phyloP scores from a whole-genome alignment of 768 basidiomycete genomes.

The Leccinum subgranulosum region DNA sequence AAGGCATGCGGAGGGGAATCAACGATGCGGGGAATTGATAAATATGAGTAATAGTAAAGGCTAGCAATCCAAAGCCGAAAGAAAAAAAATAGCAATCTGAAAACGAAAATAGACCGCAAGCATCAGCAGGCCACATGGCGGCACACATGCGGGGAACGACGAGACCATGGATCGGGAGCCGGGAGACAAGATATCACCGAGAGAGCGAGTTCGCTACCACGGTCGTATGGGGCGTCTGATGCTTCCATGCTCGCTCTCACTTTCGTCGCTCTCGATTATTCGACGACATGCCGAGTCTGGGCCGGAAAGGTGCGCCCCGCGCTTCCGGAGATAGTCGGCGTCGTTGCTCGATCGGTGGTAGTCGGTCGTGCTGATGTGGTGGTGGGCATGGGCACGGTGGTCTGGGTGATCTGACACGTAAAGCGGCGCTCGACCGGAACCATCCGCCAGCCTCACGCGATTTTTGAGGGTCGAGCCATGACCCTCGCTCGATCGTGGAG shows the following conservation, averaged over 20 bases:
- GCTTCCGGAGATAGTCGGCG: slow-evolving; percentile 4
- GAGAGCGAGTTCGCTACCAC: slow-evolving; percentile 34
- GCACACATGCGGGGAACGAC: background rate
- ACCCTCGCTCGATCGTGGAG: slow-evolving; percentile 44
- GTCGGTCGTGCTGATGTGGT: slow-evolving; percentile 6
- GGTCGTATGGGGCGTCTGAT: slow-evolving; percentile 41
- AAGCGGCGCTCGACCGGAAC: slow-evolving; percentile 5
- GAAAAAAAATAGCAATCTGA: background rate
- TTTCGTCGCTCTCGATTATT: slow-evolving; percentile 32
- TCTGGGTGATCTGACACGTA: slow-evolving; percentile 11
- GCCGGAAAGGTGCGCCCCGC: slow-evolving; percentile 16
- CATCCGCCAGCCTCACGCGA: slow-evolving; percentile 10
- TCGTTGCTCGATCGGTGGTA: slow-evolving; percentile 10
- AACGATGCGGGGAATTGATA: slow-evolving; percentile 14
- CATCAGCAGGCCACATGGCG: background rate
- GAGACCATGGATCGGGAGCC: background rate
- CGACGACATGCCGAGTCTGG: slow-evolving; percentile 28
- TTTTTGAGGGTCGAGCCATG: slow-evolving; percentile 12
- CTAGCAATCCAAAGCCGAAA: slow-evolving; percentile 3
- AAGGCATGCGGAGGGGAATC: slow-evolving; percentile 17
- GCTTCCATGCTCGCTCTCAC: slow-evolving; percentile 33
- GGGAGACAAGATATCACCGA: background rate
- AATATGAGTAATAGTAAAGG: background rate
- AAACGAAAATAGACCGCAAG: background rate
- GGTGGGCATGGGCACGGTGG: slow-evolving; percentile 13